phyloP scores from a whole-genome alignment of 805 yeast species.

The Suhomyces prunicola region DNA sequence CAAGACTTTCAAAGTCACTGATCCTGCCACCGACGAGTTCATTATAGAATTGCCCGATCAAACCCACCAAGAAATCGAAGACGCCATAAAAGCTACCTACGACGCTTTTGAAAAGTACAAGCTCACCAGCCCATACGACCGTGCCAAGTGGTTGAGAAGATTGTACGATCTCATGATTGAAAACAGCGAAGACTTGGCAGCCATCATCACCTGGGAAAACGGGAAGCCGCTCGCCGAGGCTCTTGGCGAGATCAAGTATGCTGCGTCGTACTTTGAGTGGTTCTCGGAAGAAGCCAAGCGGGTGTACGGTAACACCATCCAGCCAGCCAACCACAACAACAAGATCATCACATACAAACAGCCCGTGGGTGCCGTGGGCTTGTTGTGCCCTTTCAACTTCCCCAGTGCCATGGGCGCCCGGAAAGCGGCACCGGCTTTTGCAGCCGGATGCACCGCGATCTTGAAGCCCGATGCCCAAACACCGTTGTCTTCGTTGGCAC shows the following conservation, averaged over 20 bases:
- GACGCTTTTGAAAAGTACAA: conserved; percentile 46
- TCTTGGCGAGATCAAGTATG: conserved; percentile 54
- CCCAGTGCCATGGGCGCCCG: conserved; percentile 67
- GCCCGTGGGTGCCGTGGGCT: conserved; percentile 63
- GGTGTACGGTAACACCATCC: conserved; percentile 54
- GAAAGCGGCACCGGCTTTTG: conserved; percentile 62
- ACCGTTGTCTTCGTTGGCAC: conserved; percentile 57
- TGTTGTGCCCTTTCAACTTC: conserved; percentile 66
- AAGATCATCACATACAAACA: conserved; percentile 54
- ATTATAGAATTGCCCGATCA: conserved; percentile 44
- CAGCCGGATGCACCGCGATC: conserved; percentile 62
- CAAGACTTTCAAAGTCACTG: conserved; percentile 35
- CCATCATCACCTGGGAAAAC: conserved; percentile 56
- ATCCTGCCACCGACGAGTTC: conserved; percentile 39
- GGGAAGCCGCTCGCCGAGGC: conserved; percentile 57
- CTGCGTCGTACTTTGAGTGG: conserved; percentile 50
- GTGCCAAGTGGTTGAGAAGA: conserved; percentile 50
- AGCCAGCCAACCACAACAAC: conserved; percentile 49
- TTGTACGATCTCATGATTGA: conserved; percentile 51
- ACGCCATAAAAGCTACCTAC: conserved; percentile 47
- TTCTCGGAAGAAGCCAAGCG: conserved; percentile 55
- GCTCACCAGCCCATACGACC: conserved; percentile 47
- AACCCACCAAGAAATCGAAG: conserved; percentile 39
- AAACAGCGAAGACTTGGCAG: conserved; percentile 55
- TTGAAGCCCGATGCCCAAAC: conserved; percentile 62